Conservation (phyloP, 257 asterid species). For the Solanum boliviense region DNA sequence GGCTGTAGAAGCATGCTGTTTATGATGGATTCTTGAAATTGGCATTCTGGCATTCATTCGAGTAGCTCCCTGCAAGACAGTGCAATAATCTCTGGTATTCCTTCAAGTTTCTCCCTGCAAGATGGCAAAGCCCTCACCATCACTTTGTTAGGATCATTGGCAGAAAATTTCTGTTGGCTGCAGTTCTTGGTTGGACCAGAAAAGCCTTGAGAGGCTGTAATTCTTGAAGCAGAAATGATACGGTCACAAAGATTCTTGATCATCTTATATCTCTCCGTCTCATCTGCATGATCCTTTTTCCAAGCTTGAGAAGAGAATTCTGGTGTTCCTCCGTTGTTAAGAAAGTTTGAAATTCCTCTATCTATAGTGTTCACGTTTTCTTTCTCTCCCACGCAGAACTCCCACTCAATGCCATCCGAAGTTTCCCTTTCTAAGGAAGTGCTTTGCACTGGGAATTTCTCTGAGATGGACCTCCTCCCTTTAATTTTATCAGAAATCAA, state of each 20-base stretch:
- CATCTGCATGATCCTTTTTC: constrained; percentile 55
- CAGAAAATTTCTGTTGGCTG: constrained; percentile 19
- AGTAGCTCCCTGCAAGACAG: constrained; percentile 11
- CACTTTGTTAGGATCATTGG: constrained; percentile 31
- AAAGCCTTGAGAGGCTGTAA: constrained; percentile 33
- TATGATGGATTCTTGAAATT: constrained; percentile 3
- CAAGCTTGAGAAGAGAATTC: constrained; percentile 43
- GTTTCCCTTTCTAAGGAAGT: constrained; percentile 22
- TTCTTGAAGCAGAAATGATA: constrained; percentile 55
- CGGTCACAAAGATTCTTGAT: constrained; percentile 76
- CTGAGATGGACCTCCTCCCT: constrained; percentile 33
- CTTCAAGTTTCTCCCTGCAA: constrained; percentile 20
- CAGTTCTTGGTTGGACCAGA: constrained; percentile 21
- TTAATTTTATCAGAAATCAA: constrained; percentile 18
- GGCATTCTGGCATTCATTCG: background rate
- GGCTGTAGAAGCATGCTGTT: constrained; percentile 1
- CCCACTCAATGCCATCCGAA: constrained; percentile 48
- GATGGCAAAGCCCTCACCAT: constrained; percentile 27
- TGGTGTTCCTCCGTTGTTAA: constrained; percentile 21
- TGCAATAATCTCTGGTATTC: background rate
- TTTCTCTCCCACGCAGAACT: constrained; percentile 21
- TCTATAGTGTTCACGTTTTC: background rate
- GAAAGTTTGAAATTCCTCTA: constrained; percentile 8
- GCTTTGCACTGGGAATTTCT: constrained; percentile 21
- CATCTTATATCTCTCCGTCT: constrained; percentile 65